Evolutionary conservation across 2,329 filamentous ascomycete genomes (phyloP), one percentile per base, ranked within the genome.

Genomic region (Ophiocordyceps polyrhachis-furcata): DNA sequence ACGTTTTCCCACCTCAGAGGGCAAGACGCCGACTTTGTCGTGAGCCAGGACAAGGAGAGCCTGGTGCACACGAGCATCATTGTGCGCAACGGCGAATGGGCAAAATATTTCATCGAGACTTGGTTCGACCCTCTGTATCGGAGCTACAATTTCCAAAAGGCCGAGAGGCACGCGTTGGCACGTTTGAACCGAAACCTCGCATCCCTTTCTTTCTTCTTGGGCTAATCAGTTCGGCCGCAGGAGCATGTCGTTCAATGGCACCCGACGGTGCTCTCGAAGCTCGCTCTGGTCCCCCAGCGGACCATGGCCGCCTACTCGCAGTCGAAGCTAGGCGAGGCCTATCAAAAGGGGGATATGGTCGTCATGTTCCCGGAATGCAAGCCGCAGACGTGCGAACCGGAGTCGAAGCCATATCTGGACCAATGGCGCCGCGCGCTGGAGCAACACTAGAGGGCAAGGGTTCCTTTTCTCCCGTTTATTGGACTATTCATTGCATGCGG

Each of bases 111-210:
- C 57, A 63, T 96, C 17, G 91, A 98, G 59, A 82, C 84, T 1
- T 98, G 91, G 91, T 93, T 91, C 57, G 87, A 96, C 59, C 91
- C 91, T 42, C 67, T 96, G 40, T 98, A 93, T 63, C 74, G 89
- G 50, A 83, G 73, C 52, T 98, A 98, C 65, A 93, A 94, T 58
- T 98, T 98, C 57, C 85, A 93, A 57, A 95, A 93, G 60, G 88
- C 86, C 0, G 91, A 98, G 62, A 76, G 72, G 21, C 89, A 98
- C 66, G 88, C 89, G 43, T 63, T 98, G 67, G 91, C 87, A 68
- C 58, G 78, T 60, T n/a, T n/a, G n/a, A n/a, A n/a, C n/a, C n/a
- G n/a, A n/a, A n/a, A n/a, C n/a, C 29, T 31, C 29, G 11, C 14
- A 8, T 31, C 7, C 29, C 29, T 31, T n/a, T n/a, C n/a, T n/a